Evolutionary conservation across 148 eudicot genomes (phyloP), one percentile per base, ranked within the genome.

Genomic region (Gaultheria prostrata): DNA sequence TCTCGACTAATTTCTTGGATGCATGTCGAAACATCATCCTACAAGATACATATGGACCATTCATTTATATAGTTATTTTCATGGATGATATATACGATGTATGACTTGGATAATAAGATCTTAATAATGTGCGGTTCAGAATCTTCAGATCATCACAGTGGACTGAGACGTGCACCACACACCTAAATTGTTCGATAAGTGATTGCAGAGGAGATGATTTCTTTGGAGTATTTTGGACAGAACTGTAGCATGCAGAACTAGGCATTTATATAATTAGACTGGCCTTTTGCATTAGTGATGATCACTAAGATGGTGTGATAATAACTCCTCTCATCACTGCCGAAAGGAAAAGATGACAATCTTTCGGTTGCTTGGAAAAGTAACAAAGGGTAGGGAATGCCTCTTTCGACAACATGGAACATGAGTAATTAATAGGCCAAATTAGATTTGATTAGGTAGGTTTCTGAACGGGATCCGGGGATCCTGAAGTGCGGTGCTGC

Each of bases 391-490:
- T 33, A 1, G 59, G 54, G 56, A 6, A 6, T 11, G 28, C 9
- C 10, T 3, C 26, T 20, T 17, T 81, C 46, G 83, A 81, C 26
- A 46, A 48, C 26, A 80, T 28, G 17, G 4, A 80, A 45, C 28
- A 80, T 28, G n/a, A n/a, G n/a, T 39, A 39, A 39, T 39, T 39
- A 39, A 45, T 51, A 80, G 73, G 46, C 82, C 49, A 9, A 45
- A 33, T 80, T 48, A 24, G 82, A 80, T 80, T 80, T 80, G 54
- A 80, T n/a, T 24, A 18, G 51, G 6, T 79, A 35, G 8, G 51
- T 20, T 79, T 69, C 33, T 33, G 7, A 35, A 33, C 71, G n/a
- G 43, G 43, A 39, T 4, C 5, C 43, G 6, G 43, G 43, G 43
- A 39, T 39, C 5, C 5, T 39, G 43, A 4, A 39, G 43, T 39